Evolutionary conservation across 176 grass and related monocot genomes (phyloP), one percentile per base, ranked within the genome.

Genomic region (Dactylis glomerata): DNA sequence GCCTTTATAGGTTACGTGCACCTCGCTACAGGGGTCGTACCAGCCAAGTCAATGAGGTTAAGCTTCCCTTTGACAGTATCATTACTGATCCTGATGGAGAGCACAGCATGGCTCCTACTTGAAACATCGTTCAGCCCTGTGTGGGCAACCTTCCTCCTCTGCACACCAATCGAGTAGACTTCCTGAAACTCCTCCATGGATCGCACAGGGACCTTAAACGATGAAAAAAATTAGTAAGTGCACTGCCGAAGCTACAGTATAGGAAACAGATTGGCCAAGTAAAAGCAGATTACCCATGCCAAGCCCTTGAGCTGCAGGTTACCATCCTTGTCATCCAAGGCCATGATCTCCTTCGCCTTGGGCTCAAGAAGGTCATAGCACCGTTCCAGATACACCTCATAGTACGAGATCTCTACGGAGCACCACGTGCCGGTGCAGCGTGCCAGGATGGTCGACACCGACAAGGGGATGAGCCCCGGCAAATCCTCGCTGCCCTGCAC

Each of bases 31-130:
- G 45, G 76, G 44, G 77, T 24, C 68, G 1, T 83, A 96, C 96
- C 96, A 75, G 93, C 96, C 76, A 99, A 75, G 57, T 99, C 96
- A 40, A 99, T 96, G 41, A 99, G 93, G 59, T 96, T 99, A 50
- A 99, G 86, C 45, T 94, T 99, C 78, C 96, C 96, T 82, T 91
- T 92, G 15, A 88, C 50, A 78, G 76, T 63, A 74, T 91, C 87
- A 86, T 77, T 57, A 16, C 64, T 87, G 64, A 99, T 26, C 28
- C 78, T 76, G 4, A 99, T 46, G 20, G 91, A 88, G 16, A 99
- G 86, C 34, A 99, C 81, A 10, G 96, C 96, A 22, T 99, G 96
- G 33, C 96, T 99, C 55, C 96, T 87, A 65, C 96, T 96, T 0
- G 93, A 99, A 31, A 86, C 81, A 54, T 96, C 93, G 5, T 96